A percentile compares a stretch with the other conserved stretches of the same genome.
Evolutionary conservation across 495 filamentous ascomycete genomes (phyloP).

Genomic region (Collariella sp.): DNA sequence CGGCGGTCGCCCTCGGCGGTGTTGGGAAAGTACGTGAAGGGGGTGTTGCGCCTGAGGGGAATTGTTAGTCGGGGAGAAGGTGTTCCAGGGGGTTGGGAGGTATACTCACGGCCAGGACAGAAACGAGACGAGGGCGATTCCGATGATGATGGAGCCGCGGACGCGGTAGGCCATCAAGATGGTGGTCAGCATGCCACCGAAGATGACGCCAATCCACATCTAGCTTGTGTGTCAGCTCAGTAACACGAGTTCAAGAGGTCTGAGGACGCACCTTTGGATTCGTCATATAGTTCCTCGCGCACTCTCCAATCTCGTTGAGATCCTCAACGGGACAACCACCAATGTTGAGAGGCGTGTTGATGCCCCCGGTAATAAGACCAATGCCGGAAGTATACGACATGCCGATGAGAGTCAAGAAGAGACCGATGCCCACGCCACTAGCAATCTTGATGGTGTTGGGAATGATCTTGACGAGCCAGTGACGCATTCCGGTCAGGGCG

Average conservation of each 20-base stretch:
- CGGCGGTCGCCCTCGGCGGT: conserved; percentile 52
- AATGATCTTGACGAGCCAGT: conserved; percentile 75
- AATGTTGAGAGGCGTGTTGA: conserved; percentile 55
- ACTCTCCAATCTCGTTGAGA: conserved; percentile 31
- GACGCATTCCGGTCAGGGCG: conserved; percentile 67
- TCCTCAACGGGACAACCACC: conserved; percentile 52
- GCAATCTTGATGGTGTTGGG: conserved; percentile 73
- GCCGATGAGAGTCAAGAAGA: conserved; percentile 71
- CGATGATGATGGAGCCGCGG: conserved; percentile 72
- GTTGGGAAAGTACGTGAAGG: conserved; percentile 72
- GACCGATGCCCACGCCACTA: conserved; percentile 69
- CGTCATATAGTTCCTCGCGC: conserved; percentile 49
- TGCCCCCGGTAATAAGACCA: conserved; percentile 55
- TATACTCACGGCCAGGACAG: conserved; percentile 62
- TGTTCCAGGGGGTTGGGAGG: background rate
- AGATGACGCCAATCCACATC: conserved; percentile 72
- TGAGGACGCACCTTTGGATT: conserved; percentile 47
- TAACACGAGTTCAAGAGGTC: background rate
- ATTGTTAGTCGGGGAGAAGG: conserved; percentile 1
- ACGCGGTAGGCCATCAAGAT: conserved; percentile 73
- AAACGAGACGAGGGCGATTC: conserved; percentile 72
- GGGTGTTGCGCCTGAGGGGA: conserved; percentile 47
- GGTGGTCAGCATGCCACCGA: conserved; percentile 66
- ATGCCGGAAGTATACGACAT: conserved; percentile 70
- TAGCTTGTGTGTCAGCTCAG: conserved; percentile 20